Evolutionary conservation across 345 rosid species (phyloP).

Genomic region (Eucalyptus leucophloia): DNA sequence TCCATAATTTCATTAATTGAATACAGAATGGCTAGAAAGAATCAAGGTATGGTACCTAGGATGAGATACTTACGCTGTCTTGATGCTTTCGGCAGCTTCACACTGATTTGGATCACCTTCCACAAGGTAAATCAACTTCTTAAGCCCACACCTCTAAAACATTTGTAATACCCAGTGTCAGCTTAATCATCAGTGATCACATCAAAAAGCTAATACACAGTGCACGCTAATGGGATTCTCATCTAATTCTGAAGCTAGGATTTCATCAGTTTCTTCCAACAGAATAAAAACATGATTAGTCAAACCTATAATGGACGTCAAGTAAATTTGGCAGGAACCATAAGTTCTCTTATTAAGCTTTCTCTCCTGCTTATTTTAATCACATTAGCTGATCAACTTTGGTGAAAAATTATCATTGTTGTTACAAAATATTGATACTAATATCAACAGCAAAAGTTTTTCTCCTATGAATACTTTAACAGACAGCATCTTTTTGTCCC

Average conservation of each 20-base stretch:
- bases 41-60: neutral
- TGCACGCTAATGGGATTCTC: neutral
- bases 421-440: neutral
- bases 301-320: neutral
- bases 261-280: neutral
- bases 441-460: neutral
- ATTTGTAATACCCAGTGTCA: neutral
- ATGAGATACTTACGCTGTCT: conserved; percentile 54
- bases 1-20: neutral
- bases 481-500: neutral
- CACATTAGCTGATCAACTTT: neutral
- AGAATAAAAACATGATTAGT: neutral
- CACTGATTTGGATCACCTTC: conserved; percentile 86
- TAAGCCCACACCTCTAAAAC: conserved; percentile 68
- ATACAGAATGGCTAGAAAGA: neutral
- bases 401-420: neutral
- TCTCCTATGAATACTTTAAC: neutral
- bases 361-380: neutral
- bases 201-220: neutral
- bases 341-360: neutral
- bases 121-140: conserved; percentile 76
- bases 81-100: conserved; percentile 84
- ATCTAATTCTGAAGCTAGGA: neutral
- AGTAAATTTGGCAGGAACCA: neutral
- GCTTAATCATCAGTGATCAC: neutral